phyloP scores from a whole-genome alignment of 2,329 filamentous ascomycete genomes.

The Hymenoscyphus salicellus region DNA sequence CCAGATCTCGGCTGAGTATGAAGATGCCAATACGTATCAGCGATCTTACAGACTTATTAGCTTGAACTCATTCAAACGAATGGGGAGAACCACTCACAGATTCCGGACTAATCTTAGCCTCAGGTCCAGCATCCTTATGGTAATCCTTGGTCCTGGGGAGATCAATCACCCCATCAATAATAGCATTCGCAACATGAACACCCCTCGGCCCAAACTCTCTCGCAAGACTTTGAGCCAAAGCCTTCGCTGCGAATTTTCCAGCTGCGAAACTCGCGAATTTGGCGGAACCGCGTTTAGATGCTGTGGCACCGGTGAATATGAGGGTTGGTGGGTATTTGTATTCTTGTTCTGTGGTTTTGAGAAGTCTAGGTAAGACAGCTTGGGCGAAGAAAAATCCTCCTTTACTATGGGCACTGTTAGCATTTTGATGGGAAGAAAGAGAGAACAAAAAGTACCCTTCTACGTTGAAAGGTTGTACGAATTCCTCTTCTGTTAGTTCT shows the following conservation, averaged over 20 bases:
- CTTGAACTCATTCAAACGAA: background rate
- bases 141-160: constrained; percentile 64
- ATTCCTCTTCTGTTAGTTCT: constrained; percentile 50
- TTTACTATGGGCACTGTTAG: constrained; percentile 19
- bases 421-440: background rate
- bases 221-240: constrained; percentile 70
- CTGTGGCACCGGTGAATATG: constrained; percentile 85
- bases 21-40: constrained; percentile 73
- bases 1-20: constrained; percentile 74
- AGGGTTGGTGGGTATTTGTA: constrained; percentile 68
- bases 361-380: constrained; percentile 65
- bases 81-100: constrained; percentile 52
- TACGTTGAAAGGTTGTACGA: constrained; percentile 45
- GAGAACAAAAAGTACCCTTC: constrained; percentile 46
- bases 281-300: constrained; percentile 70
- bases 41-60: constrained; percentile 58
- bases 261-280: constrained; percentile 69
- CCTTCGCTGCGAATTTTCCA: constrained; percentile 76
- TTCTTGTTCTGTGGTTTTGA: constrained; percentile 51
- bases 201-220: constrained; percentile 82
- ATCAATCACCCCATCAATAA: constrained; percentile 84
- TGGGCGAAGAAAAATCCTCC: constrained; percentile 75
- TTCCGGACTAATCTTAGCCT: constrained; percentile 68
- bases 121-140: constrained; percentile 45
- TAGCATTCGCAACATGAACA: constrained; percentile 76